Evolutionary conservation across 768 basidiomycete species (phyloP).

Genomic region (Lactifluus pinguis): DNA sequence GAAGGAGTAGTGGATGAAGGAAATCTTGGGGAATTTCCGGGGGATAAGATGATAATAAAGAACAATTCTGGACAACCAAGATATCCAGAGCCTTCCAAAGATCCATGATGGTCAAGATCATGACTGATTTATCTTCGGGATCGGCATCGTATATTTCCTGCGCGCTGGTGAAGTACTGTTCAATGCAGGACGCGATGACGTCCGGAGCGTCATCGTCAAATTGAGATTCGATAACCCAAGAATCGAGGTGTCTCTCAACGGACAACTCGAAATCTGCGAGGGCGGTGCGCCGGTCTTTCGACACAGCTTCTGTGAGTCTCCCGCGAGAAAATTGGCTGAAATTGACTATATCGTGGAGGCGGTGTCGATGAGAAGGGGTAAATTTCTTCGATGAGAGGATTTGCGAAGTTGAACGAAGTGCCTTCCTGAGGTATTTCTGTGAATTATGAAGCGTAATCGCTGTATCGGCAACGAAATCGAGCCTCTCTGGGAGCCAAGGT

Average conservation of each 20-base stretch:
- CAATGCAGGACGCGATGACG: not conserved
- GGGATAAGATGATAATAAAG: conserved; percentile 36
- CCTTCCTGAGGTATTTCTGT: too few relatives aligned
- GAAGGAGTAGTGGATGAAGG: conserved; percentile 35
- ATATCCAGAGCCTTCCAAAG: conserved; percentile 42
- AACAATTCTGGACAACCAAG: conserved; percentile 26
- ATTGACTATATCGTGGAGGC: too few relatives aligned
- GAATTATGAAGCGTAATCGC: too few relatives aligned
- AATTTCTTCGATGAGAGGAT: too few relatives aligned
- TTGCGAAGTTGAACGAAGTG: too few relatives aligned
- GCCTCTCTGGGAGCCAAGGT: too few relatives aligned
- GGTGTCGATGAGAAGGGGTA: too few relatives aligned
- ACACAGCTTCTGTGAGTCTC: not conserved
- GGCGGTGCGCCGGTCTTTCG: not conserved
- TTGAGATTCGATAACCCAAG: not conserved
- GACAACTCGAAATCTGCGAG: not conserved
- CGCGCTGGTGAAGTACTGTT: not conserved
- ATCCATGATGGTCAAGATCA: conserved; percentile 12
- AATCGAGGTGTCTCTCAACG: not conserved
- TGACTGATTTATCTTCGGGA: not conserved
- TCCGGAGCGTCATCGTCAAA: not conserved
- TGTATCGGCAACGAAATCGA: too few relatives aligned
- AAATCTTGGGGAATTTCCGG: conserved; percentile 34
- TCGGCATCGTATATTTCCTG: not conserved
- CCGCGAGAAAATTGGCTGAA: too few relatives aligned